Conservation (phyloP, 768 basidiomycete species). For the Kwoniella europaea region DNA sequence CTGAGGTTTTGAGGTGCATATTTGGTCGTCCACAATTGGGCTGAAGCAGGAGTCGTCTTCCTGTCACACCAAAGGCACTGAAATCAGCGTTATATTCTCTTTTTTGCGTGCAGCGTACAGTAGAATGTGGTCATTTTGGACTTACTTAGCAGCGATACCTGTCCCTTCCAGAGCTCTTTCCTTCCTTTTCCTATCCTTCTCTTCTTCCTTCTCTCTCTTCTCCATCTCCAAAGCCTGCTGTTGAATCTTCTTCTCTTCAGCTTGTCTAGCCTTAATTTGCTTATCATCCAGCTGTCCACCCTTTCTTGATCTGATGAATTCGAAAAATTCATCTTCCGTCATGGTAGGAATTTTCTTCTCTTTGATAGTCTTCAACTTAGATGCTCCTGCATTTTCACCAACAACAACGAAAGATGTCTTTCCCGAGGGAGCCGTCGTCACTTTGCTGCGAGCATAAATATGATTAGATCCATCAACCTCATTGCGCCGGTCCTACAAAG, state of each 20-base stretch:
- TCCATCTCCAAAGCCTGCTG: slow-evolving; percentile 57
- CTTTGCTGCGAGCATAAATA: slow-evolving; percentile 73
- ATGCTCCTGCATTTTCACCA: slow-evolving; percentile 83
- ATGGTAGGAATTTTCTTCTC: slow-evolving; percentile 77
- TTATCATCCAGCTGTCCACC: slow-evolving; percentile 71
- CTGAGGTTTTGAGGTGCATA: slow-evolving; percentile 88
- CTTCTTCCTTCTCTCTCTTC: slow-evolving; percentile 68
- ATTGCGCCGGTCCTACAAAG: too few species aligned
- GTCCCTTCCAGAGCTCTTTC: slow-evolving; percentile 46
- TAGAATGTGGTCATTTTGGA: background rate
- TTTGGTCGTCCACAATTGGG: slow-evolving; percentile 90
- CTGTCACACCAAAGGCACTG: slow-evolving; percentile 16
- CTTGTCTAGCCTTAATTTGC: slow-evolving; percentile 70
- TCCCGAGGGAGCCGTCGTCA: slow-evolving; percentile 82
- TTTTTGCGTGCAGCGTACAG: too few species aligned
- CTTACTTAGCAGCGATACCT: slow-evolving; percentile 55
- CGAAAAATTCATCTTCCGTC: slow-evolving; percentile 83
- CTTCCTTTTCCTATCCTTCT: slow-evolving; percentile 51
- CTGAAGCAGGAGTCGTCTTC: slow-evolving; percentile 55
- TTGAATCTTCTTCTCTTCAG: slow-evolving; percentile 77
- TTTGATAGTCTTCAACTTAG: slow-evolving; percentile 84
- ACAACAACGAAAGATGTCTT: slow-evolving; percentile 89
- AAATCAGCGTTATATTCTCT: too few species aligned
- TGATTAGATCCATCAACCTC: too few species aligned
- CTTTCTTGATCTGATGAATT: slow-evolving; percentile 76